These are phyloP conservation scores for Salvia splendens DNA, from an alignment of 257 asterid species.

Conservation along the genomic window DNA sequence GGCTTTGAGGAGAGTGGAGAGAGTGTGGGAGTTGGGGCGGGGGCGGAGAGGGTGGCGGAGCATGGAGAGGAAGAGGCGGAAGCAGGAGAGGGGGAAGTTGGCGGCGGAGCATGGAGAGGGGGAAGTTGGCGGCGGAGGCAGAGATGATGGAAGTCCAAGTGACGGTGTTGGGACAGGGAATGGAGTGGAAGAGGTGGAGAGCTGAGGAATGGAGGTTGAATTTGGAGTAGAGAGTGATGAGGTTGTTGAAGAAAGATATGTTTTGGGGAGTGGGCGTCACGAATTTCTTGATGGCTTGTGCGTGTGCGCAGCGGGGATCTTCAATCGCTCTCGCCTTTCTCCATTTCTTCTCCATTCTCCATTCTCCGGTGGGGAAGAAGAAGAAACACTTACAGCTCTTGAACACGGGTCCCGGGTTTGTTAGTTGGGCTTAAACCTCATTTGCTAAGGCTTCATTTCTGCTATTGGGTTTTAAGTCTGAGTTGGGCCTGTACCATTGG, in stretches of 20 bases:
- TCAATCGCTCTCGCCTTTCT: neutral
- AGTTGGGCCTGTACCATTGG: too few relatives aligned
- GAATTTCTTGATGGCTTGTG: slow-evolving; percentile 48
- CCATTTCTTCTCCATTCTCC: too few relatives aligned
- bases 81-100: slow-evolving; percentile 43
- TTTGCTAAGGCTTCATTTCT: too few relatives aligned
- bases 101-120: slow-evolving; percentile 50
- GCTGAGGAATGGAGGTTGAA: slow-evolving; percentile 50
- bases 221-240: slow-evolving; percentile 75
- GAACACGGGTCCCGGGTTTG: too few relatives aligned
- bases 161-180: slow-evolving; percentile 65
- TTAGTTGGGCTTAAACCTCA: too few relatives aligned
- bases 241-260: slow-evolving; percentile 58
- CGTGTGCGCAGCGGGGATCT: slow-evolving; percentile 71
- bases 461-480: too few relatives aligned
- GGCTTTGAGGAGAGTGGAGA: slow-evolving; percentile 64
- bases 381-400: too few relatives aligned
- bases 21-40: slow-evolving; percentile 60
- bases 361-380: too few relatives aligned
- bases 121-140: slow-evolving; percentile 49
- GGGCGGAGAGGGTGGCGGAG: slow-evolving; percentile 55
- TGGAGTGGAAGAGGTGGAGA: slow-evolving; percentile 59
- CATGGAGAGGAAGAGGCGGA: slow-evolving; percentile 65
- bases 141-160: slow-evolving; percentile 80
- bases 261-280: slow-evolving; percentile 36